Evolutionary conservation across 2,329 filamentous ascomycete genomes (phyloP).

Genomic region (Catunica adiposa): DNA sequence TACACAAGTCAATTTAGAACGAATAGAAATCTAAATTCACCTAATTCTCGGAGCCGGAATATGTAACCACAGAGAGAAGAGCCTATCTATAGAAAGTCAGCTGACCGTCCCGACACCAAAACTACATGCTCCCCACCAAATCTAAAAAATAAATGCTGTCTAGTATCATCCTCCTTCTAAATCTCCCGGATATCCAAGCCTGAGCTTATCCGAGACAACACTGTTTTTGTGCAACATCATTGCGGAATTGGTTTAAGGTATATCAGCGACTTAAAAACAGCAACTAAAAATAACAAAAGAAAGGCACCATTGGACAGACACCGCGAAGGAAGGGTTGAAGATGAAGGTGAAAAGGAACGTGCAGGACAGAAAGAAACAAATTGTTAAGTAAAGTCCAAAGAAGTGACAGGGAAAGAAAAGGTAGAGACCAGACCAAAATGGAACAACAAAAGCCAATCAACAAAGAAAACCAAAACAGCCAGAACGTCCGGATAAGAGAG

Average conservation of each 20-base stretch:
- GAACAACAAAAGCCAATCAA: neutral
- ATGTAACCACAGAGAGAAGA: too few species aligned
- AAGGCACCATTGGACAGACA: constrained; percentile 14
- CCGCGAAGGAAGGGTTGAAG: constrained; percentile 10
- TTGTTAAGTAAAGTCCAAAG: neutral
- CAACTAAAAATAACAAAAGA: constrained; percentile 2
- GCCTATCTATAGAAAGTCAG: too few species aligned
- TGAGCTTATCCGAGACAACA: neutral
- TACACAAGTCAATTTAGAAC: too few species aligned
- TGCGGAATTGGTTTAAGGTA: neutral
- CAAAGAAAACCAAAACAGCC: constrained; percentile 12
- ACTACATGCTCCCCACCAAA: neutral
- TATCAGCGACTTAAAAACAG: neutral
- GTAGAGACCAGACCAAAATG: constrained; percentile 14
- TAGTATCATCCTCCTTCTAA: neutral
- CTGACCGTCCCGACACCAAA: neutral
- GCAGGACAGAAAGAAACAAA: constrained; percentile 10
- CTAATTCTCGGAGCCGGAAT: too few species aligned
- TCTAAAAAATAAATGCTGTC: neutral
- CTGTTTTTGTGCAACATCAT: neutral
- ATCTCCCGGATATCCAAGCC: neutral
- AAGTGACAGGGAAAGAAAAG: neutral
- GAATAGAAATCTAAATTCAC: too few species aligned
- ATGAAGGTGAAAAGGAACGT: constrained; percentile 9
- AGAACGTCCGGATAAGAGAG: constrained; percentile 6